phyloP scores from a whole-genome alignment of 106 monocot genomes.

The Iris macrosiphon region DNA sequence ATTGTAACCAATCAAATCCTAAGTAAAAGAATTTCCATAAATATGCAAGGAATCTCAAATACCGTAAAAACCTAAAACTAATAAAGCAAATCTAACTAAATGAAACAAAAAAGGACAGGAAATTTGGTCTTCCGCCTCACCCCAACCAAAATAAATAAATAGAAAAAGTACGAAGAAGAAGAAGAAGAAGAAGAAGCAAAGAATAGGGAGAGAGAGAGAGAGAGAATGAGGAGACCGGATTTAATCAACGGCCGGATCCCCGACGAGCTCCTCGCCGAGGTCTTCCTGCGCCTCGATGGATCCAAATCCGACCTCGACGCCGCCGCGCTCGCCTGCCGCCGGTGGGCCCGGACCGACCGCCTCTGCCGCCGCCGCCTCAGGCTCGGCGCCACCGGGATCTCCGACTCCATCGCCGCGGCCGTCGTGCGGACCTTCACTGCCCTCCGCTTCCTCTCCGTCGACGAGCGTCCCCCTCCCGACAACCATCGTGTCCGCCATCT shows the following conservation, averaged over 20 bases:
- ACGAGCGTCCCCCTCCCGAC: conserved; percentile 40
- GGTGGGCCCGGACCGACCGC: conserved; percentile 67
- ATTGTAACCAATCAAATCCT: too few species aligned
- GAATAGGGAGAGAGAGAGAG: neutral
- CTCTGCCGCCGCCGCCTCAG: conserved; percentile 42
- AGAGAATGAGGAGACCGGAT: conserved; percentile 34
- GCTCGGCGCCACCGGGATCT: conserved; percentile 42
- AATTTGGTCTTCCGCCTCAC: too few species aligned
- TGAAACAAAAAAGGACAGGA: too few species aligned
- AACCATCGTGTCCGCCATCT: neutral
- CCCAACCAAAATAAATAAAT: too few species aligned
- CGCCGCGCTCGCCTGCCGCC: conserved; percentile 47
- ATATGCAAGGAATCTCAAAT: too few species aligned
- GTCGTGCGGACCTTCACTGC: conserved; percentile 42
- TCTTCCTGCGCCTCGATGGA: conserved; percentile 28
- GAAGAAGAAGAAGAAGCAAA: too few species aligned
- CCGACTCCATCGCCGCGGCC: conserved; percentile 24
- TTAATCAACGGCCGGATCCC: conserved; percentile 48
- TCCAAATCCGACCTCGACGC: conserved; percentile 44
- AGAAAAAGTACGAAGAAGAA: too few species aligned
- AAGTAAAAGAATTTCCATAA: too few species aligned
- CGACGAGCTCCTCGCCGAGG: conserved; percentile 29
- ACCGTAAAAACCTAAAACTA: too few species aligned
- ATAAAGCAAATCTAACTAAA: too few species aligned
- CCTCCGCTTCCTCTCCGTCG: conserved; percentile 48